phyloP scores from a whole-genome alignment of 164 flowering plant genomes.

The Nymphaea colorata region DNA sequence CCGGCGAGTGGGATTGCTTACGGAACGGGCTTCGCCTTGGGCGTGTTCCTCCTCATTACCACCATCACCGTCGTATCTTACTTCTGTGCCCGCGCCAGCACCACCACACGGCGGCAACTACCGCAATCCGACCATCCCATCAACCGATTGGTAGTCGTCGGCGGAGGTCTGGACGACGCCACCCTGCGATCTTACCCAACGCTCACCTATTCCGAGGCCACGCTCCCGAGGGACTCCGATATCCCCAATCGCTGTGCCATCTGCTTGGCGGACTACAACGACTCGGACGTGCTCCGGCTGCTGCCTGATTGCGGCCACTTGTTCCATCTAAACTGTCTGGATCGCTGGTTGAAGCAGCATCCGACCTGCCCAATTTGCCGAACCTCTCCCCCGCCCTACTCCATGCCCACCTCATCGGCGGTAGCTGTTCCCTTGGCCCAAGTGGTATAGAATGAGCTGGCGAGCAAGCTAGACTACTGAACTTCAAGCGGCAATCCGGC shows the following conservation, averaged over 20 bases:
- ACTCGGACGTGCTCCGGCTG: constrained; percentile 36
- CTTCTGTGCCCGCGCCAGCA: constrained; percentile 37
- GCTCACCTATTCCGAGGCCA: constrained; percentile 47
- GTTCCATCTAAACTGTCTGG: constrained; percentile 63
- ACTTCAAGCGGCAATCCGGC: no score
- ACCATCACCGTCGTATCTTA: constrained; percentile 70
- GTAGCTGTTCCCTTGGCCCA: constrained; percentile 58
- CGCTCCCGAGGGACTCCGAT: constrained; percentile 26
- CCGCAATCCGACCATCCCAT: neutral
- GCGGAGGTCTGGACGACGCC: constrained; percentile 53
- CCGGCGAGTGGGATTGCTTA: constrained; percentile 33
- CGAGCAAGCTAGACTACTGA: no score
- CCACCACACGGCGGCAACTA: neutral
- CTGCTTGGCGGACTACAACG: constrained; percentile 70
- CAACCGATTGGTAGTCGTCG: neutral
- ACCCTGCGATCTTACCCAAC: constrained; percentile 56
- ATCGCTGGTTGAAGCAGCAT: constrained; percentile 61
- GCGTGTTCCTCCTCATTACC: constrained; percentile 66
- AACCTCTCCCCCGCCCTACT: constrained; percentile 56
- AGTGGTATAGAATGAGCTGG: neutral
- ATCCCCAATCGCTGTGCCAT: constrained; percentile 45
- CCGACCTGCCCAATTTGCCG: constrained; percentile 84
- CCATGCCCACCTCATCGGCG: constrained; percentile 56
- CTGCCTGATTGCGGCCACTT: constrained; percentile 74
- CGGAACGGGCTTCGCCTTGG: constrained; percentile 61